phyloP scores from a whole-genome alignment of 1,284 basidiomycete species.

The Apiotrichum mycotoxinovorans region DNA sequence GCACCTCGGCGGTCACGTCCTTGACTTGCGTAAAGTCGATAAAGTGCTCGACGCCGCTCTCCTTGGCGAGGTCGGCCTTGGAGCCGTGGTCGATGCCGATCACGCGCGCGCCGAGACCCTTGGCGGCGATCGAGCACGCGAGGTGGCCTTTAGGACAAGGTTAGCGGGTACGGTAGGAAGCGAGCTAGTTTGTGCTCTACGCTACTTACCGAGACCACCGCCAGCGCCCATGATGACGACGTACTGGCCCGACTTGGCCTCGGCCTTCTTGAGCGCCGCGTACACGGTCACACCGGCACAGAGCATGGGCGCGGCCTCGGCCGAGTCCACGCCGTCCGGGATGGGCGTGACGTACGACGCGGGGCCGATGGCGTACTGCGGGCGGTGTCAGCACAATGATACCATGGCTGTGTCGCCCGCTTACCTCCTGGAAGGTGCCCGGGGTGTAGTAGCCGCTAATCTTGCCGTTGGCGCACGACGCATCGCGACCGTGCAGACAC shows the following conservation, averaged over 20 bases:
- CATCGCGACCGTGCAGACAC: slow-evolving; percentile 12
- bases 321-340: slow-evolving; percentile 62
- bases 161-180: too few species aligned
- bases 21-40: slow-evolving; percentile 65
- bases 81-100: slow-evolving; percentile 20
- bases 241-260: slow-evolving; percentile 67
- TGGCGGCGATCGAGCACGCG: slow-evolving; percentile 55
- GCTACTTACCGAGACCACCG: slow-evolving; percentile 48
- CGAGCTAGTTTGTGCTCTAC: too few species aligned
- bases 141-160: slow-evolving; percentile 35
- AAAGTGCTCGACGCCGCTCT: slow-evolving; percentile 72
- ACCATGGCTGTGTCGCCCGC: too few species aligned
- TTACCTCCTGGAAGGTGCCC: slow-evolving; percentile 65
- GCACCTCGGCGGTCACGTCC: slow-evolving; percentile 18
- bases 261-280: slow-evolving; percentile 72
- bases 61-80: slow-evolving; percentile 61
- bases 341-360: slow-evolving; percentile 69
- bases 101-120: slow-evolving; percentile 11
- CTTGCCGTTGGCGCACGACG: slow-evolving; percentile 7
- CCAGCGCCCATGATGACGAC: slow-evolving; percentile 60
- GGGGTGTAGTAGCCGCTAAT: slow-evolving; percentile 52
- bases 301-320: slow-evolving; percentile 74
- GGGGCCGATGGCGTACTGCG: slow-evolving; percentile 56
- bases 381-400: too few species aligned
- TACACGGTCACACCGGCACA: slow-evolving; percentile 65